Base-by-base conservation (phyloP, 805 yeast genomes). In the Lipomyces chichibuensis region DNA sequence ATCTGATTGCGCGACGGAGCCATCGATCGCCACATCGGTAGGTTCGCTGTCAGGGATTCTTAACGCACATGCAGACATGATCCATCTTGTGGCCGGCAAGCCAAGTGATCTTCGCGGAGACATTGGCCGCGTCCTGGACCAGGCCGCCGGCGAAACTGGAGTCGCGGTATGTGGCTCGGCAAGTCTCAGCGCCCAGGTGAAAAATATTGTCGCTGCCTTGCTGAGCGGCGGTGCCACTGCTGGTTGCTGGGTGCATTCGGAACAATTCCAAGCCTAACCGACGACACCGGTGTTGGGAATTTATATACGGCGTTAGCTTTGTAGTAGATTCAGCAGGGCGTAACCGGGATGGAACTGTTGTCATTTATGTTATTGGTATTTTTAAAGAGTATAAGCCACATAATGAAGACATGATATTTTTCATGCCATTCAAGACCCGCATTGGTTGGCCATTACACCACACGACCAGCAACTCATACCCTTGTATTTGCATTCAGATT, bases 131-230 rank as follows among this genome's bases (percentile, higher is more conserved):
- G 53, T 73, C 8, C 37, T 59, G 58, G 25, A 67, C 11, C 17
- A 52, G 3, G 64, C 69, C 23, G 32, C 25, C n/a, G 75, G 75
- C n/a, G 75, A 72, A 52, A 49, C 72, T 1, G 74, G 65, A 1
- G 51, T 72, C 14, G 71, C 52, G 3, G 71, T 65, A n/a, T 73
- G 75, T 58, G 75, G 75, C 8, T 70, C 75, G 4, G 27, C 61
- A 2, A 29, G 59, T n/a, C 39, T 72, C 17, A 37, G 37, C 7
- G 60, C 64, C 2, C 54, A 57, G 17, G 65, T 72, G 13, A 58
- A 62, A 51, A 72, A 67, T 39, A 33, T 56, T 8, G 72, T 65
- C 7, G 66, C 72, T 14, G 25, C 35, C 11, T 27, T 72, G 33
- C 51, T 65, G 11, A 65, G 62, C 13, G 74, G 75, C 11, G 65